Evolutionary conservation across 768 basidiomycete genomes (phyloP).

Genomic region (Phallus indusiatus): DNA sequence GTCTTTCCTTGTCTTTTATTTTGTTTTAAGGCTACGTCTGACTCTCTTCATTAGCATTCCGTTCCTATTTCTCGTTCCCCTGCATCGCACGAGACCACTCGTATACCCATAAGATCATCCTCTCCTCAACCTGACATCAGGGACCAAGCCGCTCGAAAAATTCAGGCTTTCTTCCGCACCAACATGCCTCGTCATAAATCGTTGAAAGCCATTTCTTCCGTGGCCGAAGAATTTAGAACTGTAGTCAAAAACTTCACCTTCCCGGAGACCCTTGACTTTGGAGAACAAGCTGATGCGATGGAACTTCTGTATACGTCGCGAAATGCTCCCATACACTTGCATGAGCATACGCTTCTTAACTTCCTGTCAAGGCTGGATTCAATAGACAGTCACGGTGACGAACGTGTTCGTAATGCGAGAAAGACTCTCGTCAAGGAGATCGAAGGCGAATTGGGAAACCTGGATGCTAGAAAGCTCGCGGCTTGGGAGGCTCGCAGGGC

Average conservation of each 20-base stretch:
- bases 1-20: too few relatives aligned
- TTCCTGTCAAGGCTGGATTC: conserved; percentile 60
- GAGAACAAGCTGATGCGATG: conserved; percentile 9
- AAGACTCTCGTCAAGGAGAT: conserved; percentile 45
- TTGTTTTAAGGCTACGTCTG: too few relatives aligned
- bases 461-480: conserved; percentile 30
- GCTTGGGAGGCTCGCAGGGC: conserved; percentile 26
- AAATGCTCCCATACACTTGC: conserved; percentile 53
- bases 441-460: conserved; percentile 46
- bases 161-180: conserved; percentile 39
- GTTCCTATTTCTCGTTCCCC: not conserved
- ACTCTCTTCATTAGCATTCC: too few relatives aligned
- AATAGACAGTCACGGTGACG: conserved; percentile 54
- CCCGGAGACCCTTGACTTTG: conserved; percentile 41
- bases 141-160: conserved; percentile 34
- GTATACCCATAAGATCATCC: conserved; percentile 7
- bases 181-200: conserved; percentile 25
- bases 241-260: conserved; percentile 34
- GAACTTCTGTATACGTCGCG: conserved; percentile 51
- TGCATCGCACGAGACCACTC: not conserved
- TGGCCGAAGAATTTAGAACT: conserved; percentile 35
- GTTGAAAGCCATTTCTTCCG: conserved; percentile 28
- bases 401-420: conserved; percentile 40
- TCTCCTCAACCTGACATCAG: conserved; percentile 16
- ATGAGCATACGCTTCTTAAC: conserved; percentile 52